Evolutionary conservation across 2,329 filamentous ascomycete species (phyloP), one percentile per base, ranked within the genome.

Genomic region (Dothiorella sarmentorum): DNA sequence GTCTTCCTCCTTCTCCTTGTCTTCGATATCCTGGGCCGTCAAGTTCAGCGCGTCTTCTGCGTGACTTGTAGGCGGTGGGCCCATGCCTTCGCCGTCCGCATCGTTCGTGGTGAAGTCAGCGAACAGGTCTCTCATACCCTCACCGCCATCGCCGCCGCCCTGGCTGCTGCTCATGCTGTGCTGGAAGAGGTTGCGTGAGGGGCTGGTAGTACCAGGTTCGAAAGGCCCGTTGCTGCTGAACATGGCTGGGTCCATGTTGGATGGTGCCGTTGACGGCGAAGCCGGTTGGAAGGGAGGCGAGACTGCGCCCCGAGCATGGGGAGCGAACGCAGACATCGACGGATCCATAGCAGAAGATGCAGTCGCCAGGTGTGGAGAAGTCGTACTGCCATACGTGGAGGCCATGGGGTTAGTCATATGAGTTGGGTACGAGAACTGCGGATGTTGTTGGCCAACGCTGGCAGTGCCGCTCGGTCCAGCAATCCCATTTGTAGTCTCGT

Each of bases 41-140:
- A 71, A 65, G 51, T 71, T 71, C 56, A 73, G 60, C 15, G 71
- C 71, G 58, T 73, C 71, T 53, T 72, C 71, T 7, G 69, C 71
- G 56, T 73, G 71, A 35, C 71, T 68, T 24, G 58, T 56, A 10
- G 53, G 51, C 31, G 53, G 51, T 22, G 45, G 49, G 4, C 58
- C 58, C 49, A 56, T 47, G 24, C 29, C 57, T 24, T 55, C 45
- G 18, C 45, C 49, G 17, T 58, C 56, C 27, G 45, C 57, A 35
- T 59, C 56, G 29, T 59, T 51, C 18, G 56, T 59, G 13, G 57
- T 59, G 24, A 53, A 59, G n/a, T 59, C 57, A 7, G 57, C 53
- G 33, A 60, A 60, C n/a, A 60, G 20, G 22, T 60, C 58, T 13
- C 51, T 27, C 24, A 56, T 56, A 7, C 17, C 57, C 29, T 56